Evolutionary conservation across 2,329 filamentous ascomycete species (phyloP), one percentile per base, ranked within the genome.

Genomic region (Trichocomaceae sp.): DNA sequence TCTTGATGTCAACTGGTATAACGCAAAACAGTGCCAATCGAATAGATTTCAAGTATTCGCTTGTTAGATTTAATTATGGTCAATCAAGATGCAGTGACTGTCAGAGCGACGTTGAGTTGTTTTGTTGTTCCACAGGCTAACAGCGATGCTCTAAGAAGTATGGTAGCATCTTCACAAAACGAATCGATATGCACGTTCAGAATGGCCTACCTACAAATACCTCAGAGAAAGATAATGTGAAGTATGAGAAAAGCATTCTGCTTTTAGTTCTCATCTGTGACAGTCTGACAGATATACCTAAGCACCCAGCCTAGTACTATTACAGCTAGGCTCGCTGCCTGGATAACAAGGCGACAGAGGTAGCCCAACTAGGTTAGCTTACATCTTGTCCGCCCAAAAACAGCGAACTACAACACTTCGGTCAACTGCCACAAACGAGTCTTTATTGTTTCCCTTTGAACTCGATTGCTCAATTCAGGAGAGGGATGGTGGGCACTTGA

Each of bases 401-500:
- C n/a, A 41, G 15, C 39, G n/a, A 10, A 41, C n/a, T 41, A 41
- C 39, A 20, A 9, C 29, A n/a, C n/a, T n/a, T n/a, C n/a, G n/a
- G n/a, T n/a, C n/a, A n/a, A n/a, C n/a, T n/a, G n/a, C n/a, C n/a
- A n/a, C n/a, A n/a, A 33, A 19, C 39, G 17, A n/a, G 13, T 12
- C 6, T 35, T 19, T 19, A 8, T 42, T 2, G 7, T 22, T 42
- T 22, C 39, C 19, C 19, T 20, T 42, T 19, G 19, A 33, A 31
- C 20, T 52, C 46, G 12, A 42, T 50, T 20, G 15, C 29, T 33
- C 35, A 39, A 45, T 22, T 37, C 29, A 42, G 57, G 46, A 41
- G 23, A 52, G 48, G 56, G 56, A 57, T 56, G 50, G 47, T 59
- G 52, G 52, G 50, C 55, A 51, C 46, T 44, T 37, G 35, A 50